Conservation (phyloP, 306 rosid species). For the Fragaria vesca region DNA sequence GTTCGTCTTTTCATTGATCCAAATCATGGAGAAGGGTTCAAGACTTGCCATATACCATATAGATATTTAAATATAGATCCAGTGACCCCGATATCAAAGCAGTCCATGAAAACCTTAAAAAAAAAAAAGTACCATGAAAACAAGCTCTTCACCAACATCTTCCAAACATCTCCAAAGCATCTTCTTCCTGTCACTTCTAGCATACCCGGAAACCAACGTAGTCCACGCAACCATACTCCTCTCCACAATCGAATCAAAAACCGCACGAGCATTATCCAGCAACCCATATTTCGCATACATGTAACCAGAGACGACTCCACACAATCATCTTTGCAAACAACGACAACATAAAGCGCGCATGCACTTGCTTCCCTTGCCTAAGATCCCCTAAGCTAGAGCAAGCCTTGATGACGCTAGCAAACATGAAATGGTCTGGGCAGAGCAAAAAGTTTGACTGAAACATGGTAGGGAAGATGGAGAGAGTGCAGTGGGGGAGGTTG, state of each 20-base stretch:
- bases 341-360: conserved; percentile 53
- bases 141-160: conserved; percentile 48
- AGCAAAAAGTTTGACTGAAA: conserved; percentile 32
- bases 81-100: conserved; percentile 70
- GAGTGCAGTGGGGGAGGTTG: conserved; percentile 41
- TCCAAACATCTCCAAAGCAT: conserved; percentile 50
- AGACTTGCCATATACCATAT: too few relatives aligned
- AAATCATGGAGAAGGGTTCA: too few relatives aligned
- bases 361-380: conserved; percentile 65
- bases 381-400: conserved; percentile 46
- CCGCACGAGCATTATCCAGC: conserved; percentile 51
- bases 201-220: conserved; percentile 74
- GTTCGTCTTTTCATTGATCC: too few relatives aligned
- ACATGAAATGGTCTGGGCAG: conserved; percentile 72
- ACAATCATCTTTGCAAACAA: conserved; percentile 53
- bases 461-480: conserved; percentile 46
- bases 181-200: conserved; percentile 16
- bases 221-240: conserved; percentile 67
- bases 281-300: conserved; percentile 71
- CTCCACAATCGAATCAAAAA: conserved; percentile 52
- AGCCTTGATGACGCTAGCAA: conserved; percentile 64
- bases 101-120: conserved; percentile 5
- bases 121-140: conserved; percentile 47
- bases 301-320: conserved; percentile 74
- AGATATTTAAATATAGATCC: too few relatives aligned